phyloP scores from a whole-genome alignment of 2,329 filamentous ascomycete species.

The Colletotrichum higginsianum region DNA sequence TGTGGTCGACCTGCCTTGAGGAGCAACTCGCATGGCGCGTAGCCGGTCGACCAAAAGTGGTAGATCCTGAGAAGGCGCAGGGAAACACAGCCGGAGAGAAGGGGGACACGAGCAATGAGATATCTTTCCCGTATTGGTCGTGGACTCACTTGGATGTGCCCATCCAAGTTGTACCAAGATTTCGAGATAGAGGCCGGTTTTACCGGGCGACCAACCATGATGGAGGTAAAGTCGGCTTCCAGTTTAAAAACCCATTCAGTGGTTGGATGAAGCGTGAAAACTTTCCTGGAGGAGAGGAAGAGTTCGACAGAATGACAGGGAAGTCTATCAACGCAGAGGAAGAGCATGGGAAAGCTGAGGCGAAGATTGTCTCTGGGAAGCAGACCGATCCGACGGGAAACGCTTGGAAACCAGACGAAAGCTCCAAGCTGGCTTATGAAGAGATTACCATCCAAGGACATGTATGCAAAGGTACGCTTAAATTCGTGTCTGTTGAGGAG shows the following conservation, averaged over 20 bases:
- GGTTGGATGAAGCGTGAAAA: neutral
- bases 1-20: conserved; percentile 42
- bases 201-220: neutral
- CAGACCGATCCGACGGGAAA: neutral
- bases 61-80: too few relatives aligned
- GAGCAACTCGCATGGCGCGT: conserved; percentile 45
- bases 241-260: neutral
- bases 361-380: neutral
- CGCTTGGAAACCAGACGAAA: neutral
- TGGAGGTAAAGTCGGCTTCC: neutral
- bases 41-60: neutral
- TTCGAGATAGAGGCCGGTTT: neutral
- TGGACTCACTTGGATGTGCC: neutral
- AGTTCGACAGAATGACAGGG: neutral
- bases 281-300: neutral
- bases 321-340: neutral
- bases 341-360: neutral
- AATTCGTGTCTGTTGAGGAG: neutral
- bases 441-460: neutral
- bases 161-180: neutral
- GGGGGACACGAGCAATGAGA: neutral
- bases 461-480: neutral
- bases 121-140: neutral
- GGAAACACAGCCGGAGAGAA: neutral
- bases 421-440: neutral